Conservation (phyloP, 2,329 filamentous ascomycete species). For the Claviceps purpurea region DNA sequence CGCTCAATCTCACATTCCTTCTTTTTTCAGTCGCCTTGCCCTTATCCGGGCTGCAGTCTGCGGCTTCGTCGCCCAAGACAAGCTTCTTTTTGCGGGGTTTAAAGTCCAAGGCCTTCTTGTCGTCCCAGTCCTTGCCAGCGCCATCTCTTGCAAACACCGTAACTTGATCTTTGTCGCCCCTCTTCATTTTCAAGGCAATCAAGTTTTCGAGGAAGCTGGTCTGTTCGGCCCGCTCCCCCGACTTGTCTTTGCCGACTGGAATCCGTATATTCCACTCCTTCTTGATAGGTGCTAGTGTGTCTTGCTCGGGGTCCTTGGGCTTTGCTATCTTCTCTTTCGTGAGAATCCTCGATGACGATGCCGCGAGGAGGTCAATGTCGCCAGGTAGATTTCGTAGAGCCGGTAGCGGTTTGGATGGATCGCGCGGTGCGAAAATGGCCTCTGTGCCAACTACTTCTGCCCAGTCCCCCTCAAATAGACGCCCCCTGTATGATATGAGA, state of each 20-base stretch:
- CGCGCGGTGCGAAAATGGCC: slow-evolving; percentile 50
- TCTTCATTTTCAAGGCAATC: slow-evolving; percentile 49
- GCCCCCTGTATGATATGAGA: slow-evolving; percentile 64
- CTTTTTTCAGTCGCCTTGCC: slow-evolving; percentile 7
- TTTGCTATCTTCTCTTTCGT: slow-evolving; percentile 41
- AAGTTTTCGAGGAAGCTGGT: slow-evolving; percentile 51
- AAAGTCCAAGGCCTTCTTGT: slow-evolving; percentile 27
- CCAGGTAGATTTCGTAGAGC: slow-evolving; percentile 31
- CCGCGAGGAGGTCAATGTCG: slow-evolving; percentile 54
- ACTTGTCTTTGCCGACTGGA: slow-evolving; percentile 30
- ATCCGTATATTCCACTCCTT: slow-evolving; percentile 31
- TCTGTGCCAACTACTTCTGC: slow-evolving; percentile 74
- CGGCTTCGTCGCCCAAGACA: neutral
- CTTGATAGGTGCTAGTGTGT: slow-evolving; percentile 25
- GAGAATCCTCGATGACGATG: slow-evolving; percentile 49
- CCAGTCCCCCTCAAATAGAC: slow-evolving; percentile 72
- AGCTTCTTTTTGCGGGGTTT: slow-evolving; percentile 18
- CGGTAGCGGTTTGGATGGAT: slow-evolving; percentile 19
- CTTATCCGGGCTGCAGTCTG: slow-evolving; percentile 1
- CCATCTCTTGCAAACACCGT: slow-evolving; percentile 42
- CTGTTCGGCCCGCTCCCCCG: slow-evolving; percentile 33
- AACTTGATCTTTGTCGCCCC: slow-evolving; percentile 52
- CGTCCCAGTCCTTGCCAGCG: slow-evolving; percentile 26
- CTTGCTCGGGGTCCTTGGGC: slow-evolving; percentile 25
- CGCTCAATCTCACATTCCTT: neutral